Conservation (phyloP, 2,329 filamentous ascomycete species). For the Clarireedia sp. region DNA sequence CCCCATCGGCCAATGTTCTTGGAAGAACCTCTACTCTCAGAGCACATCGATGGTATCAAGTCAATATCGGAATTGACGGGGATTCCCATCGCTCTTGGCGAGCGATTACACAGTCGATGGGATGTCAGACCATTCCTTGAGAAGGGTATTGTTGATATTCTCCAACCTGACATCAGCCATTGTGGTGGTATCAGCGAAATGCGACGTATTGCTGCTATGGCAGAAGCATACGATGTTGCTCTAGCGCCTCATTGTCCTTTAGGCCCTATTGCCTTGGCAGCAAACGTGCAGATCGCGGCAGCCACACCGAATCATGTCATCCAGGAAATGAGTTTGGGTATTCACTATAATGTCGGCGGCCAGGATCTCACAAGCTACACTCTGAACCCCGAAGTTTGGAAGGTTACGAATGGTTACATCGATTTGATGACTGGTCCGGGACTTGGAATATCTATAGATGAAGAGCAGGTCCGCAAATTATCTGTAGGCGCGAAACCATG, state of each 20-base stretch:
- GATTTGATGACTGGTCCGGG: constrained; percentile 51
- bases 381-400: constrained; percentile 56
- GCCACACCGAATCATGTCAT: constrained; percentile 60
- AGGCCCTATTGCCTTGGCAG: constrained; percentile 65
- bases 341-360: constrained; percentile 67
- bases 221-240: constrained; percentile 65
- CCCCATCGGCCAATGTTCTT: constrained; percentile 67
- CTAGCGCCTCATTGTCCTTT: constrained; percentile 68
- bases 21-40: constrained; percentile 64
- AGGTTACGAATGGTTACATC: constrained; percentile 59
- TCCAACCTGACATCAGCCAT: constrained; percentile 67
- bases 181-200: constrained; percentile 67
- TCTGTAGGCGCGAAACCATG: constrained; percentile 53
- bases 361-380: constrained; percentile 60
- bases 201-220: constrained; percentile 60
- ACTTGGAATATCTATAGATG: constrained; percentile 63
- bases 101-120: constrained; percentile 65
- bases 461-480: constrained; percentile 55
- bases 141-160: constrained; percentile 57
- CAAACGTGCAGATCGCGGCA: constrained; percentile 59
- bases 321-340: constrained; percentile 71
- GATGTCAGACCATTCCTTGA: constrained; percentile 67
- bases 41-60: constrained; percentile 52
- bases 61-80: constrained; percentile 48
- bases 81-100: constrained; percentile 63